Evolutionary conservation across 164 flowering plant species (phyloP).

Genomic region (Liriodendron chinense): DNA sequence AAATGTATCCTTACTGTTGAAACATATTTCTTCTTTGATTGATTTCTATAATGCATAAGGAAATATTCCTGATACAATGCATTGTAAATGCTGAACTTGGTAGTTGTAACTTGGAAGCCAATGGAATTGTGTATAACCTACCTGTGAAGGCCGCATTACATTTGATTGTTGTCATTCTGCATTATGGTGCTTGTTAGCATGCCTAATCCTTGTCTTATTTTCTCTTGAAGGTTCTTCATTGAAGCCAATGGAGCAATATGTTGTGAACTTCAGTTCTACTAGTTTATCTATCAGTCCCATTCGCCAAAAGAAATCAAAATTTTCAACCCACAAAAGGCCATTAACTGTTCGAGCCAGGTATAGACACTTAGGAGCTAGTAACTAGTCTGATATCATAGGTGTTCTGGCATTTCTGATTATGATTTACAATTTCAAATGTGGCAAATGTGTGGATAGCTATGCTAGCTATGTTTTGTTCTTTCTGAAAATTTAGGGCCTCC

Average conservation of each 20-base stretch:
- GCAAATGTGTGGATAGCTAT: not conserved
- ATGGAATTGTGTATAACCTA: not conserved
- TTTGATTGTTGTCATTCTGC: not conserved
- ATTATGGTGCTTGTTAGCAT: not conserved
- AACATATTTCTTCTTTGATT: not conserved
- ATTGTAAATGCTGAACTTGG: not conserved
- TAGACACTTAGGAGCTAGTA: not conserved
- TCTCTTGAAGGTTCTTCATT: constrained; percentile 2
- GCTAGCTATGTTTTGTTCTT: not conserved
- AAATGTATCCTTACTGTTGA: not conserved
- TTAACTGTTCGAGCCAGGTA: constrained; percentile 2
- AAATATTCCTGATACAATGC: not conserved
- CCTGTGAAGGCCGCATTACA: not conserved
- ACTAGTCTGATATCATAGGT: not conserved
- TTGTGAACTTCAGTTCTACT: not conserved
- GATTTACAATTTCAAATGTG: not conserved
- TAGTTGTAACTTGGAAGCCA: not conserved
- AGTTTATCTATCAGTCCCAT: not conserved
- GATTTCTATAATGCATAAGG: not conserved
- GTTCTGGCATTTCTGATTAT: not conserved
- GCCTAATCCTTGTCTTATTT: not conserved
- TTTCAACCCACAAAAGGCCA: not conserved
- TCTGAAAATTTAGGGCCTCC: not conserved
- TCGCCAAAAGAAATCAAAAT: constrained; percentile 3
- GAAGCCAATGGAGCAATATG: not conserved